These are phyloP conservation scores for Rhodomyrtus tomentosa DNA, from an alignment of 345 rosid species.

Conservation along the genomic window DNA sequence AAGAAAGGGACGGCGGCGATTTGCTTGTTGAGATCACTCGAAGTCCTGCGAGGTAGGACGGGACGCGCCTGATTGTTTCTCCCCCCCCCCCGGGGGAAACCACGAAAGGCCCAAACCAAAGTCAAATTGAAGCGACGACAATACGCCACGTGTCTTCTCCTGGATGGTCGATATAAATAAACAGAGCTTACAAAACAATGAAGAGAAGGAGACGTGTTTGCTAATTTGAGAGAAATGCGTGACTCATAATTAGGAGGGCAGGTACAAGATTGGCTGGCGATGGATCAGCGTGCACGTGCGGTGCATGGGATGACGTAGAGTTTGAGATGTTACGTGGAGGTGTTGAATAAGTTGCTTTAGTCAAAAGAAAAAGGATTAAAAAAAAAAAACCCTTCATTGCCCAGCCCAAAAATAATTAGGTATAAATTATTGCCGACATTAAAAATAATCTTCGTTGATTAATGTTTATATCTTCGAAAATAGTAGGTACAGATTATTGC, in stretches of 20 bases:
- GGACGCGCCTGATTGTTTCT: too few species aligned
- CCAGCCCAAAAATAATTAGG: too few species aligned
- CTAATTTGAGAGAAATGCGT: background rate
- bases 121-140: background rate
- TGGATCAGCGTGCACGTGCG: background rate
- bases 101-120: background rate
- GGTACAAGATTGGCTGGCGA: background rate
- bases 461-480: too few species aligned
- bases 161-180: background rate
- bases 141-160: background rate
- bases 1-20: too few species aligned
- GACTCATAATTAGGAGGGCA: background rate
- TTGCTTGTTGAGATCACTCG: too few species aligned
- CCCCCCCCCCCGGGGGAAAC: background rate
- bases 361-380: too few species aligned
- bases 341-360: background rate
- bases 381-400: fast-evolving
- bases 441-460: too few species aligned
- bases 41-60: too few species aligned
- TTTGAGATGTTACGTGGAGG: too few species aligned
- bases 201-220: background rate
- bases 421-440: too few species aligned
- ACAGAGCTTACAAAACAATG: too few species aligned
- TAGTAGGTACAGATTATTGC: too few species aligned
- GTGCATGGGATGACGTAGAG: background rate